phyloP scores from a whole-genome alignment of 257 asterid genomes.

The Plantago ovata region DNA sequence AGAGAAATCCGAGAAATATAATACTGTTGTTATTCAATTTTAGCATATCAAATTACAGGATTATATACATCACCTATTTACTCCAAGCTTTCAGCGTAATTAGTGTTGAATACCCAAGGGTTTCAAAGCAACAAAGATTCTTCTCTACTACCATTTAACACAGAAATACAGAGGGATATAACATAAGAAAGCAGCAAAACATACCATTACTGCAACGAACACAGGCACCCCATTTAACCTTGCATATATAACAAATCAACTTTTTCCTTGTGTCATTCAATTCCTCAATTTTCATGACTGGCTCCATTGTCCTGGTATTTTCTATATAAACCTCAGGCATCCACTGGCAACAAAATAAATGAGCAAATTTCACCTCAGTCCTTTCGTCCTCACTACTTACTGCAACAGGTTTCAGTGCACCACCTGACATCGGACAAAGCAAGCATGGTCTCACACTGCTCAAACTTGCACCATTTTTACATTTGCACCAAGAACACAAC shows the following conservation, averaged over 20 bases:
- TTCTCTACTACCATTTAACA: constrained; percentile 32
- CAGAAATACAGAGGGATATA: constrained; percentile 35
- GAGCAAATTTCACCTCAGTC: constrained; percentile 54
- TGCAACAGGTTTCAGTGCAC: constrained; percentile 86
- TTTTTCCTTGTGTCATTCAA: constrained; percentile 68
- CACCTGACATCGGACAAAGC: constrained; percentile 85
- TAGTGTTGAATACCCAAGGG: not conserved
- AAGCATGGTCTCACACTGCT: constrained; percentile 54
- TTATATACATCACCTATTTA: constrained; percentile 3
- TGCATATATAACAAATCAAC: constrained; percentile 83
- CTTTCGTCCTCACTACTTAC: constrained; percentile 29
- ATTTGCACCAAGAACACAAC: constrained; percentile 91
- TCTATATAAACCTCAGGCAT: constrained; percentile 85
- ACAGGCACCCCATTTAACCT: constrained; percentile 91
- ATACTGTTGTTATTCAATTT: constrained; percentile 8
- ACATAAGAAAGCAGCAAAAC: constrained; percentile 49
- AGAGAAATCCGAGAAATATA: constrained; percentile 9
- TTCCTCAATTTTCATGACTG: constrained; percentile 65
- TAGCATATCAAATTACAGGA: constrained; percentile 14
- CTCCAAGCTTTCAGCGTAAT: constrained; percentile 12
- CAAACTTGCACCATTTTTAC: constrained; percentile 34
- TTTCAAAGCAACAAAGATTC: constrained; percentile 23
- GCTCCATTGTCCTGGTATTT: constrained; percentile 82
- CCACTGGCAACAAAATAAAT: constrained; percentile 96
- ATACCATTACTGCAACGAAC: constrained; percentile 98